A percentile compares a stretch with the other conserved stretches of the same genome.
Conservation (phyloP, 2,329 filamentous ascomycete genomes). For the Hirsutella thompsonii region DNA sequence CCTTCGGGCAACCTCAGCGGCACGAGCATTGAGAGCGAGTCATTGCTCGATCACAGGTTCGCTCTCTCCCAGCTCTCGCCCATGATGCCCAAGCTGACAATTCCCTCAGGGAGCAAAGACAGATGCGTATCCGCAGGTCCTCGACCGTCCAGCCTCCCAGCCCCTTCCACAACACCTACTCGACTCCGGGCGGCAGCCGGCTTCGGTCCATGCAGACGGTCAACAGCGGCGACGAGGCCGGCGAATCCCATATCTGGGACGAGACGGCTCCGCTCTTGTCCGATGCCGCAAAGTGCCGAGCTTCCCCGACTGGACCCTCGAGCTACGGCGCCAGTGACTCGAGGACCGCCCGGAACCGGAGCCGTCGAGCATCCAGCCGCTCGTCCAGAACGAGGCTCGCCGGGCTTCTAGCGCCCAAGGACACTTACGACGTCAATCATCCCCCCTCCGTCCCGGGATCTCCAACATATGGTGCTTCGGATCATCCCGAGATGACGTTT, state of each 20-base stretch:
- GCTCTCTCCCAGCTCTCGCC: constrained; percentile 5
- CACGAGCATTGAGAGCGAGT: constrained; percentile 82
- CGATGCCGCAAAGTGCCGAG: constrained; percentile 12
- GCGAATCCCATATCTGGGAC: constrained; percentile 27
- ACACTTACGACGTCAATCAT: constrained; percentile 52
- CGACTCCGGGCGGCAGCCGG: constrained; percentile 17
- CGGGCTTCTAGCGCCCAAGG: constrained; percentile 19
- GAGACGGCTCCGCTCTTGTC: constrained; percentile 44
- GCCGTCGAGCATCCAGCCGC: constrained; percentile 34
- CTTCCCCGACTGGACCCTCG: constrained; percentile 11
- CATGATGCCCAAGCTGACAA: not conserved
- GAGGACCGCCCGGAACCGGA: constrained; percentile 19
- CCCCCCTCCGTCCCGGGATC: constrained; percentile 55
- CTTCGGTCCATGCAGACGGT: constrained; percentile 21
- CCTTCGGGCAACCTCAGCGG: constrained; percentile 53
- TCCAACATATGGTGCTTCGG: constrained; percentile 35
- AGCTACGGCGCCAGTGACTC: constrained; percentile 31
- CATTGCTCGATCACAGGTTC: constrained; percentile 74
- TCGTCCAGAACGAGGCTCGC: constrained; percentile 34
- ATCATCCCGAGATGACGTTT: constrained; percentile 42
- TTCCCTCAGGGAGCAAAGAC: constrained; percentile 39
- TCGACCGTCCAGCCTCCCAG: constrained; percentile 26
- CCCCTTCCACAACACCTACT: constrained; percentile 22
- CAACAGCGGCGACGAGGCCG: constrained; percentile 34
- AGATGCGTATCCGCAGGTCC: constrained; percentile 50